Percentiles rank a stretch among this genome's conserved stretches.
phyloP scores from a whole-genome alignment of 768 basidiomycete species.

The Kwoniella shandongensis region DNA sequence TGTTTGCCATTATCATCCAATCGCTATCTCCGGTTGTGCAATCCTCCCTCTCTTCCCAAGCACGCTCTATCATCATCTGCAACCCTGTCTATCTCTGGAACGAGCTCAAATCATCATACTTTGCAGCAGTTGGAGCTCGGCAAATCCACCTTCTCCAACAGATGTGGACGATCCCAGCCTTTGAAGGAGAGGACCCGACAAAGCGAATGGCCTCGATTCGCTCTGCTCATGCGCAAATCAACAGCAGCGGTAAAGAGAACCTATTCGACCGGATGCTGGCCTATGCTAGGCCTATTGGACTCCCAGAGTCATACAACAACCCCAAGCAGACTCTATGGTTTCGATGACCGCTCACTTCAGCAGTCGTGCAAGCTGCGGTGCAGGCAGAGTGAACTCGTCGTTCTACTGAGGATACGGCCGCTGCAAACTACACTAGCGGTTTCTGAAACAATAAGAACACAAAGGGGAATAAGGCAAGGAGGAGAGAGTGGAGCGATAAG shows the following conservation, averaged over 20 bases:
- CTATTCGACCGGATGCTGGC: conserved; percentile 18
- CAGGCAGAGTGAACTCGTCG: conserved; percentile 2
- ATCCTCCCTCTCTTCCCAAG: conserved; percentile 3
- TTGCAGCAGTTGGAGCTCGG: conserved; percentile 14
- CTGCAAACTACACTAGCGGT: background rate
- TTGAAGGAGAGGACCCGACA: conserved; percentile 19
- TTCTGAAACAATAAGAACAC: background rate
- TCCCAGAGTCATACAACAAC: conserved; percentile 19
- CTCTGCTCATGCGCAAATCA: conserved; percentile 25
- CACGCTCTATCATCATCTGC: background rate
- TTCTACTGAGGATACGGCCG: background rate
- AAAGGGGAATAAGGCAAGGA: background rate
- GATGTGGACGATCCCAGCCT: conserved; percentile 6
- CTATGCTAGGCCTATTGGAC: conserved; percentile 22
- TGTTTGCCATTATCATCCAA: conserved; percentile 12
- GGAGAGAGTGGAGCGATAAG: background rate
- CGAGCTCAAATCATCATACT: conserved; percentile 8
- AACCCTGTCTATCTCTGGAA: conserved; percentile 2
- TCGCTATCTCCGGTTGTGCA: conserved; percentile 9
- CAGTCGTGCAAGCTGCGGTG: conserved; percentile 4
- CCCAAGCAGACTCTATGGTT: conserved; percentile 25
- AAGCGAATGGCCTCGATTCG: conserved; percentile 9
- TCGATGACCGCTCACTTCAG: conserved; percentile 4
- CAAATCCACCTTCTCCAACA: conserved; percentile 17
- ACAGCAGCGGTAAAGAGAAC: conserved; percentile 1